Evolutionary conservation across 495 filamentous ascomycete species (phyloP), one percentile per base, ranked within the genome.

Genomic region (Aspergillus cristatus): DNA sequence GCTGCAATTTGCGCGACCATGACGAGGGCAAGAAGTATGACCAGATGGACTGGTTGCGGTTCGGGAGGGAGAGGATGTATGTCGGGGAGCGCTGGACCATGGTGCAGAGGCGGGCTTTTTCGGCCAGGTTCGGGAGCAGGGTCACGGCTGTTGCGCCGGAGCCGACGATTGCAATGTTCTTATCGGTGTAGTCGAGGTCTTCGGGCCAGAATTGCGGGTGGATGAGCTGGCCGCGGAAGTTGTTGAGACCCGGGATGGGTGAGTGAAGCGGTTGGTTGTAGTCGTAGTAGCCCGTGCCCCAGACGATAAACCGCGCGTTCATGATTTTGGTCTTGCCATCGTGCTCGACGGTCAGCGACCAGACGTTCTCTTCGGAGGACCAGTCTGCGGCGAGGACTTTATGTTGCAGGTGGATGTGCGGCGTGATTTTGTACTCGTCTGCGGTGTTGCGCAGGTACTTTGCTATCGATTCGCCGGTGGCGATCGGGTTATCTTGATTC

Each of bases 281-380:
- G 52, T 78, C 71, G 55, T 84, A 86, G 47, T 68, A 68, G 10
- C 82, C 82, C 0, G 74, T 79, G 45, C 74, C 72, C 37, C 74
- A 54, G 37, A 85, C 59, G 28, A 84, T 32, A 53, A 79, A 84
- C 12, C 65, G 67, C 5, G 74, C 60, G 29, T 55, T 70, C 42
- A 72, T 51, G 6, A 53, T 55, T 22, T 60, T 73, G 24, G 65
- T 51, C 24, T 59, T 48, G 8, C 70, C 71, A 16, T 74, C 62
- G 6, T 55, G 53, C 6, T 75, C 67, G 7, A 81, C 69, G 0
- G 53, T 44, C 7, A 88, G 52, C 14, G 63, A 71, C 85, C 85
- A 91, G 32, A 38, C 51, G 42, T 81, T 69, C 16, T 71, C 58
- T 0, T 65, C 52, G 3, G 63, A 70, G n/a, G 70, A 76, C 81